Evolutionary conservation across 2,329 filamentous ascomycete species (phyloP).

Genomic region (Ceratocystis albifundus): DNA sequence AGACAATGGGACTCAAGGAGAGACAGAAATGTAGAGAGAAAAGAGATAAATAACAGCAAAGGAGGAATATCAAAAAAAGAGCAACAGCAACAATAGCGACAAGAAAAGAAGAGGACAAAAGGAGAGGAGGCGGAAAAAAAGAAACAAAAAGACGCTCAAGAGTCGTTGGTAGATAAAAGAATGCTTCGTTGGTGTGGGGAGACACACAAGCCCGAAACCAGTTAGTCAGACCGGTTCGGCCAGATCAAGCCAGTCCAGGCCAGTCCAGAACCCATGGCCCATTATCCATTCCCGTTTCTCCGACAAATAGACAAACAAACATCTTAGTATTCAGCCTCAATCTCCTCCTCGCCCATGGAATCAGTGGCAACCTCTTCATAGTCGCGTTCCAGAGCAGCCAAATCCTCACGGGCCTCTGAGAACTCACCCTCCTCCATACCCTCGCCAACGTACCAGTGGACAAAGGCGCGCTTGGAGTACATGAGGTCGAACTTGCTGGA

Average conservation of each 20-base stretch:
- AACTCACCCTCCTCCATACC: slow-evolving; percentile 99
- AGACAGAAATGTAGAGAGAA: neutral
- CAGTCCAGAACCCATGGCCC: neutral
- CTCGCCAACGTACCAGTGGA: slow-evolving; percentile 99
- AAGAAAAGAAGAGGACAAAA: neutral
- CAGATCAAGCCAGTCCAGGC: neutral
- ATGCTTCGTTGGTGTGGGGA: slow-evolving; percentile 1
- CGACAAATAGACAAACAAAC: neutral
- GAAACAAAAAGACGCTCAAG: neutral
- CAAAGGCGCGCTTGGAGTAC: slow-evolving; percentile 99
- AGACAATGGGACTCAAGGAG: slow-evolving; percentile 3
- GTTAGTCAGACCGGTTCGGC: neutral
- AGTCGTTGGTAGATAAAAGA: slow-evolving; percentile 2
- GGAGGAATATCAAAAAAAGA: neutral
- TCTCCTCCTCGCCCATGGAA: slow-evolving; percentile 76
- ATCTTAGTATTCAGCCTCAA: slow-evolving; percentile 81
- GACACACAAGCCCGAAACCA: neutral
- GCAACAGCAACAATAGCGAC: neutral
- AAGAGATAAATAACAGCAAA: neutral
- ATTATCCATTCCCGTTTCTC: slow-evolving; percentile 12
- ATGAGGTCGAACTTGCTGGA: slow-evolving; percentile 99
- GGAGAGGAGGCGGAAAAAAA: slow-evolving; percentile 10
- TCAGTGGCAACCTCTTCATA: slow-evolving; percentile 98
- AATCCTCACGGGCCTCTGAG: slow-evolving; percentile 95
- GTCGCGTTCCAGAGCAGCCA: slow-evolving; percentile 93